phyloP scores from a whole-genome alignment of 2,329 filamentous ascomycete species.

The Cryphonectria naterciae region DNA sequence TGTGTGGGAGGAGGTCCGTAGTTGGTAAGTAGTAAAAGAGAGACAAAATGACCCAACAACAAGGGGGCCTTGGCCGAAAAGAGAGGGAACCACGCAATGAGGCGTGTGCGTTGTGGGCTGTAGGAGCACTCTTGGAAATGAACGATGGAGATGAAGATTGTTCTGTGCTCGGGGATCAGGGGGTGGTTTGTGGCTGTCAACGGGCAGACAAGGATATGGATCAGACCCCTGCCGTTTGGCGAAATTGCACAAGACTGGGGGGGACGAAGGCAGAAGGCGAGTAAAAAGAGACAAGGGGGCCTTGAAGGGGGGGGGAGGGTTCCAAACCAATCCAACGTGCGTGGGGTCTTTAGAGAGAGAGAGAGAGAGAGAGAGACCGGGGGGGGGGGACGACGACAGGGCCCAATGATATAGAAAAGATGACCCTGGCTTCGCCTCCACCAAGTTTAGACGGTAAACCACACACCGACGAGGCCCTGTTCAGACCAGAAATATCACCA shows the following conservation, averaged over 20 bases:
- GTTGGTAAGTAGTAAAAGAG: background rate
- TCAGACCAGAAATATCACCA: slow-evolving; percentile 1
- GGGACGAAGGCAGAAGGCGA: slow-evolving; percentile 23
- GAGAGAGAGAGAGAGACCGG: too few species aligned
- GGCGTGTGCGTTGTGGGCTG: slow-evolving; percentile 22
- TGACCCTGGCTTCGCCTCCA: background rate
- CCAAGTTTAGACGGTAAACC: background rate
- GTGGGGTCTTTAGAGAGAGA: too few species aligned
- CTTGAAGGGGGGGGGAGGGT: background rate
- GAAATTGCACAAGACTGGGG: slow-evolving; percentile 33
- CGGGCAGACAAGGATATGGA: slow-evolving; percentile 14
- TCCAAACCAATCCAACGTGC: too few species aligned
- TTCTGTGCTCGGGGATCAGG: slow-evolving; percentile 26
- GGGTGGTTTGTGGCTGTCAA: slow-evolving; percentile 27
- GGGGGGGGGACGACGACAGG: background rate
- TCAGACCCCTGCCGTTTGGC: slow-evolving; percentile 29
- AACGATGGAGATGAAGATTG: slow-evolving; percentile 28
- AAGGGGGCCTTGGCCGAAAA: slow-evolving; percentile 19
- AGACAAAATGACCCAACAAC: slow-evolving; percentile 16
- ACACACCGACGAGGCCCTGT: background rate
- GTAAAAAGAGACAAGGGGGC: background rate
- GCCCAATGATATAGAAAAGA: slow-evolving; percentile 13
- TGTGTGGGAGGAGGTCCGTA: background rate
- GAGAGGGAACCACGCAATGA: slow-evolving; percentile 19
- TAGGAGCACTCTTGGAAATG: slow-evolving; percentile 29